phyloP scores from a whole-genome alignment of 345 rosid species.

The Rhizophora mangle region DNA sequence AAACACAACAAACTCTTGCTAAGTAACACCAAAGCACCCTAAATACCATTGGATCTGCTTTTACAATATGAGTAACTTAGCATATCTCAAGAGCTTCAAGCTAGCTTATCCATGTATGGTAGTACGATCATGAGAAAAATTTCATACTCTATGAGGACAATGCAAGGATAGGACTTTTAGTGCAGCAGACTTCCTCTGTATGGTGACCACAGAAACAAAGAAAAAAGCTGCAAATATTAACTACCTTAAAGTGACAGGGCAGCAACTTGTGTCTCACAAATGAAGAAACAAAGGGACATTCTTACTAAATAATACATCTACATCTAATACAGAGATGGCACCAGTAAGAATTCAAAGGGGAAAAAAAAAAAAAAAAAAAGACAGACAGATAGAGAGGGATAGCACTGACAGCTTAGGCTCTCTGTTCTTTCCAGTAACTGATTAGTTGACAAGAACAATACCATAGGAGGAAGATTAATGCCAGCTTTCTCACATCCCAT shows the following conservation, averaged over 20 bases:
- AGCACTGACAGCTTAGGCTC: neutral
- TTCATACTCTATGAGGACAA: neutral
- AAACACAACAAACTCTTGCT: neutral
- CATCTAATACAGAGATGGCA: neutral
- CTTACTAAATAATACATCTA: neutral
- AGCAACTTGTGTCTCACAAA: neutral
- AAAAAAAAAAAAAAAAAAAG: neutral
- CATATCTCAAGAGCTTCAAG: constrained; percentile 5
- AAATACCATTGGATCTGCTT: neutral
- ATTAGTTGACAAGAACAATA: constrained; percentile 16
- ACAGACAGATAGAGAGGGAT: neutral
- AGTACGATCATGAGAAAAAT: neutral
- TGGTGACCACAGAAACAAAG: neutral
- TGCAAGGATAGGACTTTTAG: neutral
- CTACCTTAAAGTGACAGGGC: neutral
- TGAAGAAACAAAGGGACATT: neutral
- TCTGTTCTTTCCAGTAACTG: neutral
- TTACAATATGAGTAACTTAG: neutral
- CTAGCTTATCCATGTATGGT: neutral
- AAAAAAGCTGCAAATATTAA: neutral
- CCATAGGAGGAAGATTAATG: constrained; percentile 62
- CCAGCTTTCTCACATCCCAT: constrained; percentile 86
- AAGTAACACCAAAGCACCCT: neutral
- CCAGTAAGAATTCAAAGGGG: neutral
- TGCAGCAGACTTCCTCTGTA: neutral